Base-by-base conservation (phyloP, 495 filamentous ascomycete genomes). In the Staphylotrichum tortipilum region DNA sequence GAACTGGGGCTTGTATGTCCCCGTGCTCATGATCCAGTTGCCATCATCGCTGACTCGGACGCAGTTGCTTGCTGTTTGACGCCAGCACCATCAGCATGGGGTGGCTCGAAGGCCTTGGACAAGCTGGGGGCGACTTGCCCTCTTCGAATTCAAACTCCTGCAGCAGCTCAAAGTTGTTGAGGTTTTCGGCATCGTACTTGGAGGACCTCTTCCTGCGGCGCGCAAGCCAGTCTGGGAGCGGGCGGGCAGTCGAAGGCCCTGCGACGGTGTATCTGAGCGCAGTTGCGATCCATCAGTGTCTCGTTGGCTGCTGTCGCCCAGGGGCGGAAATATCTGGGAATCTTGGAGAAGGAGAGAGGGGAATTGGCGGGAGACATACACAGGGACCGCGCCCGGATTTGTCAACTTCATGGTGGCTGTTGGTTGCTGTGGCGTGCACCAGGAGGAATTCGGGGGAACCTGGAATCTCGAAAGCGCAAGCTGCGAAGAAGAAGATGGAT, bases 91-190 rank as follows among this genome's bases (percentile, higher is more conserved):
- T 53, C 22, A 38, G 36, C n/a, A 18, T 17, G n/a, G 4, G n/a
- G 18, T 14, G 15, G 12, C 24, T 12, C 4, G 1, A 10, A 8
- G 18, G 7, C 2, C 1, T 2, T 0, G 24, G 19, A 44, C 6
- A 9, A 17, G 9, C 17, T n/a, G 19, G 15, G 23, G 12, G 31
- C 18, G 23, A 50, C 60, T 4, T 23, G 55, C 60, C 60, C 67
- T 99, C 94, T 60, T 97, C 92, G 54, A 97, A 99, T 59, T 94
- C 90, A 62, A 99, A 99, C 61, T 97, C 91, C 60, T 99, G 94
- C 21, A 99, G 75, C 41, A 99, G 73, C 66, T 99, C 94, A 50
- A 99, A 84, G 44, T 92, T 85, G 63, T 88, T 94, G 47, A 88
- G 82, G 69, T 86, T 96, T 56, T 95, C 90, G 41, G 86, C 80